Conservation (phyloP, 768 basidiomycete genomes). For the Naganishia randhawae region DNA sequence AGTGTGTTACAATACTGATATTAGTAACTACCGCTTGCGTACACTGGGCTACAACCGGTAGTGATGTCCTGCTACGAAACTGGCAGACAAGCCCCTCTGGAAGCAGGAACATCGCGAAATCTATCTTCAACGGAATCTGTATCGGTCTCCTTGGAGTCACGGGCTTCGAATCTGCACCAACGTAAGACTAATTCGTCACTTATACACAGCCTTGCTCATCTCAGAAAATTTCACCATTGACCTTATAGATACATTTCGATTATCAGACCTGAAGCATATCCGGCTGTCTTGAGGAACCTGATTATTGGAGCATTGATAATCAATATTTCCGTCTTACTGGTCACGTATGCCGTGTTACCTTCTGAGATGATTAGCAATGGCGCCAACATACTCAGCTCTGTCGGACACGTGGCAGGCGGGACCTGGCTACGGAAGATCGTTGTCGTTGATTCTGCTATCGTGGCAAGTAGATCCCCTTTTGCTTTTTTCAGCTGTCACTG, state of each 20-base stretch:
- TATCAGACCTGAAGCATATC: slow-evolving; percentile 60
- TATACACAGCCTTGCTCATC: not conserved
- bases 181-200: slow-evolving; percentile 47
- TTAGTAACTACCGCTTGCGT: slow-evolving; percentile 58
- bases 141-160: slow-evolving; percentile 70
- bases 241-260: slow-evolving; percentile 55
- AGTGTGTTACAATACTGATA: slow-evolving; percentile 60
- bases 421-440: slow-evolving; percentile 63
- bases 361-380: slow-evolving; percentile 56
- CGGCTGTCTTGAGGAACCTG: slow-evolving; percentile 63
- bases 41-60: slow-evolving; percentile 59
- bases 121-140: slow-evolving; percentile 66
- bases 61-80: slow-evolving; percentile 56
- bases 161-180: slow-evolving; percentile 57
- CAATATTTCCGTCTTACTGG: slow-evolving; percentile 59
- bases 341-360: slow-evolving; percentile 63
- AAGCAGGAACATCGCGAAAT: slow-evolving; percentile 50
- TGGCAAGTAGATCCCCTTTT: slow-evolving; percentile 39
- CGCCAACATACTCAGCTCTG: slow-evolving; percentile 63
- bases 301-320: slow-evolving; percentile 61
- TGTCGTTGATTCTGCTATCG: slow-evolving; percentile 66
- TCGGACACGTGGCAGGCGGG: slow-evolving; percentile 61
- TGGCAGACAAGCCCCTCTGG: slow-evolving; percentile 55
- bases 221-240: not conserved
- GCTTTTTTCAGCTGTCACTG: not conserved